Conservation (phyloP, 441 rosid species). For the Populus tomentosa region DNA sequence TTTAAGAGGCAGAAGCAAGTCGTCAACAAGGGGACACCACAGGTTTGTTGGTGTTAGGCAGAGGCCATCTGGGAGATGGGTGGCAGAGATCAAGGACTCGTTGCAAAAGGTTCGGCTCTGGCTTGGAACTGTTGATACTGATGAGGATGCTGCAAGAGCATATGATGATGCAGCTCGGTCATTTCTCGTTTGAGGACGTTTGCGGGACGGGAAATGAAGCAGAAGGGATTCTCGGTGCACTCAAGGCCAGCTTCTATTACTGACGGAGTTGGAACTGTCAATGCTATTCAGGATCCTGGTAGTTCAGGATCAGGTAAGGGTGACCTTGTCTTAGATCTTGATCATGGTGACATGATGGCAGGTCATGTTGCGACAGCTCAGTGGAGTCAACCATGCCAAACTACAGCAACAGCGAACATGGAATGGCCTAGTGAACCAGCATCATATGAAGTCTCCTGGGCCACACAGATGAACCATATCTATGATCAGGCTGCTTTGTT, state of each 20-base stretch:
- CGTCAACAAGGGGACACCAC: constrained; percentile 49
- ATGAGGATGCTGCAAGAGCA: constrained; percentile 37
- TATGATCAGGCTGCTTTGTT: constrained; percentile 18
- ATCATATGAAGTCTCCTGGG: no score
- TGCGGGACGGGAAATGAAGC: constrained; percentile 31
- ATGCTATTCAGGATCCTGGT: not conserved
- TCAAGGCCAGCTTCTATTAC: not conserved
- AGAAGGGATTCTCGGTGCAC: no score
- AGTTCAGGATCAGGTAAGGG: constrained; percentile 11
- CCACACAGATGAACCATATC: no score
- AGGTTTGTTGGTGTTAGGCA: constrained; percentile 58
- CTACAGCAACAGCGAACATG: constrained; percentile 8
- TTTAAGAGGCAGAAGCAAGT: constrained; percentile 32
- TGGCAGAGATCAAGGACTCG: constrained; percentile 7
- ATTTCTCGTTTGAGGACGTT: constrained; percentile 49
- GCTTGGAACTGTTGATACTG: no score
- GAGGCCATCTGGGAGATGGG: constrained; percentile 64
- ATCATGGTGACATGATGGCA: constrained; percentile 10
- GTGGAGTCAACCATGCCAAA: constrained; percentile 22
- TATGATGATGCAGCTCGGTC: constrained; percentile 58
- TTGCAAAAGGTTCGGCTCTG: no score
- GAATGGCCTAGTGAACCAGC: constrained; percentile 25
- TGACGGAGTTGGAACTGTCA: constrained; percentile 5
- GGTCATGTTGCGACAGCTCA: constrained; percentile 18
- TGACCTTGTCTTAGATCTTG: constrained; percentile 11